phyloP scores from a whole-genome alignment of 2,329 filamentous ascomycete genomes.

The Onygenales sp. region DNA sequence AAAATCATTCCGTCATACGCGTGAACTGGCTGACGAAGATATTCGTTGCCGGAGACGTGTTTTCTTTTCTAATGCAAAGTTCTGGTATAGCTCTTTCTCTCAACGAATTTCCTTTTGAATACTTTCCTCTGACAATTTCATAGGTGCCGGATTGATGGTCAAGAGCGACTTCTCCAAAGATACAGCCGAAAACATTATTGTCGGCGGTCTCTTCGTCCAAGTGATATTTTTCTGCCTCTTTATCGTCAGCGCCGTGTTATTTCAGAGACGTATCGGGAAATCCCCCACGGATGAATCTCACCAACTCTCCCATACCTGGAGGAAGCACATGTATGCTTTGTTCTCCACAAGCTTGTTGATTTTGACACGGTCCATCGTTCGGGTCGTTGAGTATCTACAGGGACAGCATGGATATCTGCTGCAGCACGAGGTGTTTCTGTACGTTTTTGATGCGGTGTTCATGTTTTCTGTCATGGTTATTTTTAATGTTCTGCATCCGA shows the following conservation, averaged over 20 bases:
- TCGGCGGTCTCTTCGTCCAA: slow-evolving; percentile 47
- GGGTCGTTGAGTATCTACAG: slow-evolving; percentile 16
- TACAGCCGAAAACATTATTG: slow-evolving; percentile 31
- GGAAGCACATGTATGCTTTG: slow-evolving; percentile 20
- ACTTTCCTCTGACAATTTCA: not conserved
- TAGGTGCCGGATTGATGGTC: not conserved
- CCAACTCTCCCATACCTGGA: slow-evolving; percentile 18
- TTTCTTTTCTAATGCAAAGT: slow-evolving; percentile 37
- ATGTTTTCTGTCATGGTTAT: slow-evolving; percentile 15
- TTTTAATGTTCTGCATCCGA: slow-evolving; percentile 6
- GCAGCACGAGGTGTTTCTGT: slow-evolving; percentile 14
- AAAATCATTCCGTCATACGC: slow-evolving; percentile 32
- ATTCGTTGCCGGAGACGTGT: slow-evolving; percentile 38
- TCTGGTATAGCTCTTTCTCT: not conserved
- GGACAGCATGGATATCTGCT: slow-evolving; percentile 14
- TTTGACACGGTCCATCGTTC: slow-evolving; percentile 14
- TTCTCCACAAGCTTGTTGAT: slow-evolving; percentile 13
- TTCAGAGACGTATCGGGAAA: slow-evolving; percentile 34
- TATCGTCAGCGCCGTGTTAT: slow-evolving; percentile 36
- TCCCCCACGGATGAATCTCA: slow-evolving; percentile 16
- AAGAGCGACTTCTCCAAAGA: not conserved
- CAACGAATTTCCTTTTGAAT: not conserved
- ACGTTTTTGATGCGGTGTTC: slow-evolving; percentile 16
- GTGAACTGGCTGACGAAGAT: slow-evolving; percentile 37
- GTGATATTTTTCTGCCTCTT: slow-evolving; percentile 48